Evolutionary conservation across 257 asterid genomes (phyloP).

Genomic region (Cinchona pubescens): DNA sequence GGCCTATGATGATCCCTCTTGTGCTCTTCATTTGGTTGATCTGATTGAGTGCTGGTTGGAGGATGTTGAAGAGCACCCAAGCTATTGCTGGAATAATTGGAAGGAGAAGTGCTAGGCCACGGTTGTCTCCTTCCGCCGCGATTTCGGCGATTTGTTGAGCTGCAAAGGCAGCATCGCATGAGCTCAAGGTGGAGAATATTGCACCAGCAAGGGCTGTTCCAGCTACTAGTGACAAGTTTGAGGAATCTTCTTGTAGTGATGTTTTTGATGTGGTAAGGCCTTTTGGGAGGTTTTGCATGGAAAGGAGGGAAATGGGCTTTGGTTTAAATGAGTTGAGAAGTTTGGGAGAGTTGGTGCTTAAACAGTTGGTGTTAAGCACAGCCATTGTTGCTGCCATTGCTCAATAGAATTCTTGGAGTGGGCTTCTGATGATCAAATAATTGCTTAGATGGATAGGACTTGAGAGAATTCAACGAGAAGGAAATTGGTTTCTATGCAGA

Average conservation of each 20-base stretch:
- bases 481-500: background rate
- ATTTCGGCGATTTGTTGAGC: conserved; percentile 83
- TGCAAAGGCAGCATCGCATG: conserved; percentile 74
- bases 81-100: conserved; percentile 74
- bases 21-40: conserved; percentile 68
- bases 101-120: conserved; percentile 69
- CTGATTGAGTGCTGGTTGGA: conserved; percentile 87
- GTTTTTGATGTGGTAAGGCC: conserved; percentile 17
- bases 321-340: conserved; percentile 24
- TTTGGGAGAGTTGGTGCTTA: conserved; percentile 30
- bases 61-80: conserved; percentile 88
- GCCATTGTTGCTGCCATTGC: conserved; percentile 76
- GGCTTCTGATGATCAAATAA: conserved; percentile 20
- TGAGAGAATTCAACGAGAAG: background rate
- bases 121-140: conserved; percentile 90
- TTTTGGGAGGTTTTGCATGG: conserved; percentile 49
- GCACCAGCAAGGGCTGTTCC: conserved; percentile 69
- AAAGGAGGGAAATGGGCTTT: conserved; percentile 36
- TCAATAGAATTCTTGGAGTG: conserved; percentile 30
- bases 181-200: conserved; percentile 63
- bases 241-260: conserved; percentile 1
- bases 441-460: background rate
- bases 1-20: conserved; percentile 60
- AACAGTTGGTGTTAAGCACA: conserved; percentile 56
- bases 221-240: conserved; percentile 26